Evolutionary conservation across 2,329 filamentous ascomycete genomes (phyloP).

Genomic region (Diatrype stigma): DNA sequence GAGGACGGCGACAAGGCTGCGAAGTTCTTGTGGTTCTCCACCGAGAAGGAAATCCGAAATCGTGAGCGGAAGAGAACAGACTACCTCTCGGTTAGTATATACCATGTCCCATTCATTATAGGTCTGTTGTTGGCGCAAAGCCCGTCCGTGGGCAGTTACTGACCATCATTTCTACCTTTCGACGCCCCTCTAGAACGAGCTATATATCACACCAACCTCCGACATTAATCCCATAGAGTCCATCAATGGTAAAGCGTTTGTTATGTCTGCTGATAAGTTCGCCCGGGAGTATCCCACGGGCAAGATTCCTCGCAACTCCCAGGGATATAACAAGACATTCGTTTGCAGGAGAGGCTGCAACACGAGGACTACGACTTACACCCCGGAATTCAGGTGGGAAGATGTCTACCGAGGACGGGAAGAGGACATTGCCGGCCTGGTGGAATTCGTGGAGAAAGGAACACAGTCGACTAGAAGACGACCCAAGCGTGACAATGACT

Average conservation of each 20-base stretch:
- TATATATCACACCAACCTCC: conserved; percentile 84
- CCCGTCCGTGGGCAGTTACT: conserved; percentile 1
- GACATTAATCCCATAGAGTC: conserved; percentile 83
- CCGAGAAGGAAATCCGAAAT: conserved; percentile 82
- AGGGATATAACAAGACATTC: conserved; percentile 80
- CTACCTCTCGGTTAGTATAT: conserved; percentile 57
- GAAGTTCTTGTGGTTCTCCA: conserved; percentile 94
- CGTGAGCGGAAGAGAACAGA: conserved; percentile 78
- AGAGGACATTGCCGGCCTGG: conserved; percentile 61
- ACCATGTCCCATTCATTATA: not conserved
- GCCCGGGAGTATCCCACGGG: conserved; percentile 67
- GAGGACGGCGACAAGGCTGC: conserved; percentile 74
- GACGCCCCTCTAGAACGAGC: conserved; percentile 61
- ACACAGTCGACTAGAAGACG: conserved; percentile 67
- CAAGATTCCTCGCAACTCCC: conserved; percentile 66
- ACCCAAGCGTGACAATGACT: conserved; percentile 21
- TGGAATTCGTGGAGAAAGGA: conserved; percentile 63
- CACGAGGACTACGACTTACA: conserved; percentile 83
- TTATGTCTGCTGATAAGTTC: conserved; percentile 72
- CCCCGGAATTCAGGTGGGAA: conserved; percentile 89
- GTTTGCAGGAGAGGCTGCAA: conserved; percentile 88
- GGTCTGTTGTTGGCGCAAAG: not conserved
- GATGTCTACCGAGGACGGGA: conserved; percentile 67
- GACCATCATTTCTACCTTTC: conserved; percentile 14
- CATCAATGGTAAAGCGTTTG: conserved; percentile 82